Conservation (phyloP, 345 rosid species). For the Eucalyptus regnans region DNA sequence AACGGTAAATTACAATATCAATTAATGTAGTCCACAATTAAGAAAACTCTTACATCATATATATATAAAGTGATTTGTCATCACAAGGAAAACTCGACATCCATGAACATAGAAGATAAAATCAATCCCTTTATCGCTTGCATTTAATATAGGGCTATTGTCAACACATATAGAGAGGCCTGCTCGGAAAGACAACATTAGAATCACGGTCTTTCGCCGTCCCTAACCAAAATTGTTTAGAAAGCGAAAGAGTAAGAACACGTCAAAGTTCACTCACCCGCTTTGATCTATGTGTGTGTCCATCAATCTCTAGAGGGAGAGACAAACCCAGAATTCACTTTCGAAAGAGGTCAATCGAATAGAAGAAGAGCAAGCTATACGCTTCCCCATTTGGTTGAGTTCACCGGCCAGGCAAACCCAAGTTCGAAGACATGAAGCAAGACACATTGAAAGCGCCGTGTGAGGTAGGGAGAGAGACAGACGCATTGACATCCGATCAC, state of each 20-base stretch:
- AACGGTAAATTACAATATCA: too few species aligned
- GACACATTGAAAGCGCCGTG: not conserved
- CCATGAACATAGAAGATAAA: not conserved
- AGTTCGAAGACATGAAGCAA: not conserved
- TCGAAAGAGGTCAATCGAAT: not conserved
- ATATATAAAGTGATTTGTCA: not conserved
- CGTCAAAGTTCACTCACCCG: not conserved
- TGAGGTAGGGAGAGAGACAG: not conserved
- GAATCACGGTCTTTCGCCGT: not conserved
- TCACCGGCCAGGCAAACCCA: not conserved
- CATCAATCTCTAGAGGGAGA: not conserved
- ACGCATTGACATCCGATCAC: not conserved
- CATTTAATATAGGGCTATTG: not conserved
- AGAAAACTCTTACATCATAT: too few species aligned
- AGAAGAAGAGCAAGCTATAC: not conserved
- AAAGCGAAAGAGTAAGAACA: not conserved
- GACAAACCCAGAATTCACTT: not conserved
- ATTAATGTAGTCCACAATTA: too few species aligned
- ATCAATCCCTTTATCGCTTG: not conserved
- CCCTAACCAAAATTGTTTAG: not conserved
- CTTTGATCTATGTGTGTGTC: not conserved
- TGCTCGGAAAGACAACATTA: accelerated
- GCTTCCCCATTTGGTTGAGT: not conserved
- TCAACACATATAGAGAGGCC: not conserved
- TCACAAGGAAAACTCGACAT: not conserved